A percentile compares a stretch with the other conserved stretches of the same genome.
These are phyloP conservation scores for Kodamaea suecica DNA, from an alignment of 1,139 yeast genomes.

Conservation along the genomic window DNA sequence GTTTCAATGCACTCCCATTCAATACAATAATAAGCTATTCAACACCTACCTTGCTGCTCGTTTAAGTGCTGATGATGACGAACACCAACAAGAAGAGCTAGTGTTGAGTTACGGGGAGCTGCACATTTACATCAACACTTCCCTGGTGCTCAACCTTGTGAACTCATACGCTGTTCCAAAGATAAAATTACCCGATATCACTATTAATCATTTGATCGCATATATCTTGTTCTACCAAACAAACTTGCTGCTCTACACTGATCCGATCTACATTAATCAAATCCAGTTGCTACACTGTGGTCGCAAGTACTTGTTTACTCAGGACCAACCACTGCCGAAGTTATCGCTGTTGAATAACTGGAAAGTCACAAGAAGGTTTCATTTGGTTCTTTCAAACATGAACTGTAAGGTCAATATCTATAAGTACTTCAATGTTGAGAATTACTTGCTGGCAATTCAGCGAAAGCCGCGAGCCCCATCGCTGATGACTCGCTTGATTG, in stretches of 20 bases:
- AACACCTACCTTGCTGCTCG: constrained; percentile 13
- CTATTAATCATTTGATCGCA: constrained; percentile 15
- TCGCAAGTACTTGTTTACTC: constrained; percentile 9
- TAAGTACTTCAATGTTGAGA: constrained; percentile 16
- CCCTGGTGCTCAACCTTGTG: constrained; percentile 15
- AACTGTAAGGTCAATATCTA: constrained; percentile 10
- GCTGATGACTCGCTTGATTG: neutral
- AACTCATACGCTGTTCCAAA: constrained; percentile 11
- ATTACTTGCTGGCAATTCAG: constrained; percentile 8
- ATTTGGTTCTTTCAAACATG: constrained; percentile 8
- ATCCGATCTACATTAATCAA: constrained; percentile 14
- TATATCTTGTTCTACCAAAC: constrained; percentile 15
- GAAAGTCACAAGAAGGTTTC: constrained; percentile 10
- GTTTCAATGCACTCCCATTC: constrained; percentile 7
- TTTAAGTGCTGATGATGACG: constrained; percentile 2
- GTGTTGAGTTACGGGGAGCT: constrained; percentile 12
- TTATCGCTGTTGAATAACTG: constrained; percentile 7
- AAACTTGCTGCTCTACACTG: constrained; percentile 7
- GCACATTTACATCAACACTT: constrained; percentile 11
- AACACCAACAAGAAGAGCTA: constrained; percentile 11
- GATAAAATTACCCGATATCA: constrained; percentile 9
- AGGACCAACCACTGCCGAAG: constrained; percentile 7
- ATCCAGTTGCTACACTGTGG: constrained; percentile 15
- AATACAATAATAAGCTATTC: constrained; percentile 13
- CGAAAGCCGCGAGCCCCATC: constrained; percentile 2